Evolutionary conservation across 139 green algal species (phyloP), one percentile per base, ranked within the genome.

Genomic region (Penium margaritaceum): DNA sequence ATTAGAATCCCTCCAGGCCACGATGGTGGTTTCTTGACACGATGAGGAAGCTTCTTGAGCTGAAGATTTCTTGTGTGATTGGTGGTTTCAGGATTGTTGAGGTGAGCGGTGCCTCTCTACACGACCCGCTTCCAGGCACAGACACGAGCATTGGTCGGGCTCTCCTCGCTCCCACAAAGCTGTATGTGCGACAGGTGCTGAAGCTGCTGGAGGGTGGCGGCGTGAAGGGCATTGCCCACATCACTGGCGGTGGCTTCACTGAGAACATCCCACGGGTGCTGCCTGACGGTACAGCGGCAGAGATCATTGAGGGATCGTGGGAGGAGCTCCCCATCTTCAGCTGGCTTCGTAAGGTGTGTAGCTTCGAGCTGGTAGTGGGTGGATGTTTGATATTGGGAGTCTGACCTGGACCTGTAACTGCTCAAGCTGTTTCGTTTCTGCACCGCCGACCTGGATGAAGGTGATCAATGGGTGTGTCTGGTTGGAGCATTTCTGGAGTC

Each of bases 201-300:
- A 30, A 38, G 19, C 6, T 70, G 24, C 39, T 78, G 5, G 72
- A 34, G 15, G 5, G 4, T n/a, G 66, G 21, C 7, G 55, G 37
- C 36, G 33, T 86, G 57, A 79, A 90, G 86, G 89, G 88, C 32
- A 71, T 93, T 27, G 90, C 96, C 24, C 93, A 98, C 85, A 96
- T 98, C 84, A 98, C 93, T 7, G 93, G 93, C 29, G 93, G 93
- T 35, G 93, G 93, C 72, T 96, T 98, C 84, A 85, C 89, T 2
- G 93, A 98, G 71, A 98, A 98, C 86, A 91, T 98, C 34, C 93
- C 93, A 0, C 85, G 93, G 5, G 87, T 96, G 34, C 84, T 98
- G 70, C 93, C 93, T 55, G 87, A 95, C 64, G 91, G 90, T 30
- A 24, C 74, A 58, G 68, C 75, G 43, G n/a, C 73, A 90, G 63